Evolutionary conservation across 306 rosid genomes (phyloP), one percentile per base, ranked within the genome.

Genomic region (Cicer cuneatum): DNA sequence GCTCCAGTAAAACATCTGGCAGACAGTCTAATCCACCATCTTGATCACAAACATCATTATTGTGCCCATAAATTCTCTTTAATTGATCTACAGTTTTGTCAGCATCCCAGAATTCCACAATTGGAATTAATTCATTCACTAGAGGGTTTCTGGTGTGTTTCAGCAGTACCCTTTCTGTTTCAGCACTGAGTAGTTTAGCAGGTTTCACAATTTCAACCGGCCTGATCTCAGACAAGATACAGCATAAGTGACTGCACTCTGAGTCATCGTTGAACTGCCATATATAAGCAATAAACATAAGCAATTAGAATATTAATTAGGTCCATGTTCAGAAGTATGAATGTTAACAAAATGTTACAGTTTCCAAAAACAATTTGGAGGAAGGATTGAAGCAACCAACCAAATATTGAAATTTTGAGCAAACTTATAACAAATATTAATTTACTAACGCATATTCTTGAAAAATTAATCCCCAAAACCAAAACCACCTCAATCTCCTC

Each of bases 141-240:
- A 92, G 76, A 54, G 97, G 93, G 73, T 72, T 88, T 87, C 99
- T 90, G 69, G 97, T 88, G 72, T 94, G 93, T 73, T 90, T 87
- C 78, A 83, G 68, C 69, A 90, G 80, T 41, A 67, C 89, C 74
- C 84, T 87, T 85, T 92, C 99, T 6, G 97, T 92, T 85, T 92
- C 93, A 78, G 90, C 84, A 75, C 92, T 92, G 41, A 92, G 96
- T 73, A 81, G 73, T 52, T 90, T 89, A 24, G 92, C 86, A 53
- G 99, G 97, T 82, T 94, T 90, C 51, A 94, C 80, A 77, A 94
- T 86, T 86, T 94, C 99, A 61, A 92, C 97, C 1, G 97, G 99
- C 86, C 97, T 89, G 81, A 90, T 58, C 93, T 94, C 97, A 35
- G 96, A 88, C 83, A 94, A 80, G 71, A 94, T 85, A 80, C 89